phyloP scores from a whole-genome alignment of 192 early-diverging fungal species.

The Bifiguratus adelaidae region DNA sequence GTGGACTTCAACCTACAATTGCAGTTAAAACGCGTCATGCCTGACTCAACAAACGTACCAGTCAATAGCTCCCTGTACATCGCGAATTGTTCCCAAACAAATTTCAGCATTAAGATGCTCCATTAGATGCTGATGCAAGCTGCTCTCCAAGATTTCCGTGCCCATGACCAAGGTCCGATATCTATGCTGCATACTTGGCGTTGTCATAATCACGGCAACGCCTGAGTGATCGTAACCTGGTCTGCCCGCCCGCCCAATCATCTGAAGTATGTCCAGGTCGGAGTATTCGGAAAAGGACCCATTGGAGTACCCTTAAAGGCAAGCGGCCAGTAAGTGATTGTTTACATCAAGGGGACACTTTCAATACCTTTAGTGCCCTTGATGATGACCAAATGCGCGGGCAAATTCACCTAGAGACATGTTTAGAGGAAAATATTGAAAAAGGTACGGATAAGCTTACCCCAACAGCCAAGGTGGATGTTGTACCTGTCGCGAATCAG shows the following conservation, averaged over 20 bases:
- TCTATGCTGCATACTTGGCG: slow-evolving; percentile 19
- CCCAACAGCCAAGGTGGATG: slow-evolving; percentile 64
- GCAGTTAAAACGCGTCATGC: not conserved
- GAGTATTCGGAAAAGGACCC: slow-evolving; percentile 35
- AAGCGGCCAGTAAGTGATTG: too few relatives aligned
- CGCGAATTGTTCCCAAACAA: slow-evolving; percentile 41
- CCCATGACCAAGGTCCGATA: slow-evolving; percentile 46
- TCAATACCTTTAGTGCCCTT: slow-evolving; percentile 42
- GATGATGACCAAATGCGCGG: slow-evolving; percentile 65
- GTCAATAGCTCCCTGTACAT: slow-evolving; percentile 26
- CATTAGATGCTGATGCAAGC: slow-evolving; percentile 41
- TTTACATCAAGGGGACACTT: too few relatives aligned
- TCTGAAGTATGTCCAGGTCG: slow-evolving; percentile 64
- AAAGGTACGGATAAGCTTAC: slow-evolving; percentile 9
- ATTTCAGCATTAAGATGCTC: slow-evolving; percentile 74
- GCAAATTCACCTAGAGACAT: slow-evolving; percentile 49
- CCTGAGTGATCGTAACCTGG: slow-evolving; percentile 59
- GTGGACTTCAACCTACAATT: slow-evolving; percentile 19
- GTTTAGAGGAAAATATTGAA: not conserved
- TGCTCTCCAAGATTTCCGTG: slow-evolving; percentile 50
- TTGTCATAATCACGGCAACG: slow-evolving; percentile 53
- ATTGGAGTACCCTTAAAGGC: slow-evolving; percentile 25
- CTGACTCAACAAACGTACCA: slow-evolving; percentile 27
- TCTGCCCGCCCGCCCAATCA: slow-evolving; percentile 67
- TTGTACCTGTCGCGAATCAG: slow-evolving; percentile 35